A percentile compares a stretch with the other conserved stretches of the same genome.
Conservation (phyloP, 495 filamentous ascomycete species). For the Chaetomium cochliodes region DNA sequence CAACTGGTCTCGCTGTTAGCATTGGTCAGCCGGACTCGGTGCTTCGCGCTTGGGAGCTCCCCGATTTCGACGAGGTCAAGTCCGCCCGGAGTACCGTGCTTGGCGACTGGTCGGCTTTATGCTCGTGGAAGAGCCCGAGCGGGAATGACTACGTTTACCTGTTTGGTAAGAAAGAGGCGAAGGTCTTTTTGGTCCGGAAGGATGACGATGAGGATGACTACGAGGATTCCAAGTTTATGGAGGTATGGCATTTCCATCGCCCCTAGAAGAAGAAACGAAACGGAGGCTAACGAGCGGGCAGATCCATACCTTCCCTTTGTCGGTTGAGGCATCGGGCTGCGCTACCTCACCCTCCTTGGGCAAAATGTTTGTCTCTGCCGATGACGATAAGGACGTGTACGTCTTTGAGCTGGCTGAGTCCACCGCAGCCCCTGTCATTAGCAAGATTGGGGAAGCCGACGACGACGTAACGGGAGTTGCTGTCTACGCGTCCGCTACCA, state of each 20-base stretch:
- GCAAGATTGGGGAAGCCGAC: slow-evolving; percentile 13
- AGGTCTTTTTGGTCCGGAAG: slow-evolving; percentile 12
- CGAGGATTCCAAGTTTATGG: slow-evolving; percentile 3
- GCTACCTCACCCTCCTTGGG: slow-evolving; percentile 3
- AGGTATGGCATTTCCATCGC: not conserved
- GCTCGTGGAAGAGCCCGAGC: slow-evolving; percentile 18
- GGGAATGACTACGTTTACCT: slow-evolving; percentile 12
- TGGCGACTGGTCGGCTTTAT: slow-evolving; percentile 19
- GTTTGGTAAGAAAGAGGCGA: slow-evolving; percentile 15
- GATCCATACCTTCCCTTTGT: slow-evolving; percentile 11
- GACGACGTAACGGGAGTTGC: slow-evolving; percentile 20
- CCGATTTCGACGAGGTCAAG: slow-evolving; percentile 12
- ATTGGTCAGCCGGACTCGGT: slow-evolving; percentile 16
- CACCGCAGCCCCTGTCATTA: slow-evolving; percentile 5
- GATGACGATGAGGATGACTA: slow-evolving; percentile 3
- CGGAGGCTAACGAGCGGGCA: not conserved
- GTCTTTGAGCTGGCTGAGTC: slow-evolving; percentile 14
- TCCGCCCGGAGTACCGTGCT: slow-evolving; percentile 10
- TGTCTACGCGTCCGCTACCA: slow-evolving; percentile 1
- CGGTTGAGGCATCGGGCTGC: slow-evolving; percentile 15
- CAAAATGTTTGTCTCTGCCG: slow-evolving; percentile 18
- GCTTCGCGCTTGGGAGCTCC: slow-evolving; percentile 11
- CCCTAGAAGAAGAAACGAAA: not conserved
- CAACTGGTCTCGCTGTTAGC: slow-evolving; percentile 7
- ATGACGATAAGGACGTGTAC: slow-evolving; percentile 21